Evolutionary conservation across 805 yeast genomes (phyloP).

Genomic region (Zygosaccharomyces lentus): DNA sequence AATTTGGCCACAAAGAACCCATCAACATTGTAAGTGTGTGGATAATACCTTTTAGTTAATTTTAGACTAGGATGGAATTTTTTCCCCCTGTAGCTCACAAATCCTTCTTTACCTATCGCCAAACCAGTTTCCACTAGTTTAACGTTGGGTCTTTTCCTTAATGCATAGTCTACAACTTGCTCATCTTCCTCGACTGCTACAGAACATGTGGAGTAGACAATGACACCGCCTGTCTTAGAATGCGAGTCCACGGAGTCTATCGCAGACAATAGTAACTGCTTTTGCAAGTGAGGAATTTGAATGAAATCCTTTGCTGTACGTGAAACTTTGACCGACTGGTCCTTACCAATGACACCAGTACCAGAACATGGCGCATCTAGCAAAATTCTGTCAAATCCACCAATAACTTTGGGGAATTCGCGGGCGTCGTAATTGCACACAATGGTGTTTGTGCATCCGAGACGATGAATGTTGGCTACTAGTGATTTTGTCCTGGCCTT

Average conservation of each 20-base stretch:
- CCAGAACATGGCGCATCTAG: conserved; percentile 99
- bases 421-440: conserved; percentile 98
- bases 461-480: conserved; percentile 94
- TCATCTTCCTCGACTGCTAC: conserved; percentile 98
- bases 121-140: conserved; percentile 89
- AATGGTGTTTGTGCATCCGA: conserved; percentile 93
- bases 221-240: conserved; percentile 86
- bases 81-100: conserved; percentile 89
- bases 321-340: conserved; percentile 86
- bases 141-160: conserved; percentile 94
- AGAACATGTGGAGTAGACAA: conserved; percentile 97
- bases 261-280: conserved; percentile 88
- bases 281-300: conserved; percentile 94
- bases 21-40: conserved; percentile 97
- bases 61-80: conserved; percentile 72
- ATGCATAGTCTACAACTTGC: conserved; percentile 96
- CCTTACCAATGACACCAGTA: conserved; percentile 98
- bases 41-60: conserved; percentile 91
- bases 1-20: conserved; percentile 98
- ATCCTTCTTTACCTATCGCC: conserved; percentile 93
- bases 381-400: conserved; percentile 93
- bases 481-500: conserved; percentile 94
- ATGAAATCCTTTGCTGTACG: conserved; percentile 96
- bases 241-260: conserved; percentile 95
- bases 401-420: conserved; percentile 96